Evolutionary conservation across 441 rosid species (phyloP), one percentile per base, ranked within the genome.

Genomic region (Adansonia madagascariensis): DNA sequence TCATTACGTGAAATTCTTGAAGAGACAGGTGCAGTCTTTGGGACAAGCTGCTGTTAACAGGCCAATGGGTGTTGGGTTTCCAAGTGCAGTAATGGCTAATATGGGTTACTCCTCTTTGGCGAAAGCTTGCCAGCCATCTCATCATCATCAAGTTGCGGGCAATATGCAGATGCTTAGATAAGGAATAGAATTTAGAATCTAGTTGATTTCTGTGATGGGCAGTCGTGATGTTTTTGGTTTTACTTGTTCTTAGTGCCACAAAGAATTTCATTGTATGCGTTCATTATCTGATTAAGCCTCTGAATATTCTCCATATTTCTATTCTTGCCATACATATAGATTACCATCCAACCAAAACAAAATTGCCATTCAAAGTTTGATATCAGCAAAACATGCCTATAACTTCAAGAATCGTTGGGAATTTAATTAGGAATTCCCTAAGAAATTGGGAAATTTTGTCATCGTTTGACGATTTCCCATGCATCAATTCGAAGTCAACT

Each of bases 1-100:
- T 44, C 98, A 93, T 82, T 95, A 95, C 71, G 95, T 95, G 12
- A 95, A 95, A 79, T 95, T 95, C 79, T 83, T 95, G 77, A 95
- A 93, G 86, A 91, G 89, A 79, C 98, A 95, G 47, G 94, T 95
- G 67, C 92, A 91, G 73, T 82, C 92, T 6, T 74, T 95, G 72
- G 96, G 93, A 76, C 91, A 90, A 75, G 94, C 88, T 27, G 85
- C 84, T n/a, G 87, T 85, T 70, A 75, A 76, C 39, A 78, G 87
- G 74, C 82, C 80, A 8, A 47, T 85, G 81, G 83, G 80, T 7
- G 81, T 80, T 55, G 88, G 91, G 49, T 77, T 87, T 53, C 78
- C 88, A 0, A 88, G 86, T 35, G 72, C 88, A 35, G 43, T 84
- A 12, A 73, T 81, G 80, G 82, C 71, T 15, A 81, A 69, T 47